Conservation (phyloP, 2,329 filamentous ascomycete genomes). For the Alternaria hordeiaustralica region DNA sequence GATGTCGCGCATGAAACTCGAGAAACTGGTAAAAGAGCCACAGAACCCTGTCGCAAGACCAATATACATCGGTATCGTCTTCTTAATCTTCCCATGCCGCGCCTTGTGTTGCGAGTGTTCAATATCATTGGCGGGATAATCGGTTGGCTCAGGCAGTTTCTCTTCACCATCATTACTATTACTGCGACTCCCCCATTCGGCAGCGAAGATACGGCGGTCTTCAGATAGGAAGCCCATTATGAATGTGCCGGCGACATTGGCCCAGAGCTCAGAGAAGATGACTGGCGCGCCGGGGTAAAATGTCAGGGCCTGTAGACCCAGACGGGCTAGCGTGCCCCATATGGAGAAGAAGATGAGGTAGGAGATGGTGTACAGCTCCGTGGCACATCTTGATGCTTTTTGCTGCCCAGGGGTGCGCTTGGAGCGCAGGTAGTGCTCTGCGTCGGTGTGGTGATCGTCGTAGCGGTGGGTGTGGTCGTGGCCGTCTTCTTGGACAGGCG, state of each 20-base stretch:
- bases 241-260: slow-evolving; percentile 82
- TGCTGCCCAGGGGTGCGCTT: slow-evolving; percentile 17
- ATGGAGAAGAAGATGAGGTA: slow-evolving; percentile 87
- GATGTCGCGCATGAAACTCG: slow-evolving; percentile 78
- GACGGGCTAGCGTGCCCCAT: slow-evolving; percentile 79
- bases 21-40: slow-evolving; percentile 89
- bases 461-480: not conserved
- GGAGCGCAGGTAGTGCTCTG: slow-evolving; percentile 16
- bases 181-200: slow-evolving; percentile 64
- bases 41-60: slow-evolving; percentile 87
- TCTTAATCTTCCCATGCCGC: slow-evolving; percentile 66
- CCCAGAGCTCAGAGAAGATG: slow-evolving; percentile 79
- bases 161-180: slow-evolving; percentile 8
- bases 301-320: slow-evolving; percentile 81
- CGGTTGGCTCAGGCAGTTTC: slow-evolving; percentile 26
- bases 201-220: slow-evolving; percentile 75
- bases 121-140: not conserved
- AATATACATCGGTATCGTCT: slow-evolving; percentile 86
- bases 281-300: slow-evolving; percentile 79
- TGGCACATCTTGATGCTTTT: slow-evolving; percentile 40
- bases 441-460: not conserved
- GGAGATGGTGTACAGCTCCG: slow-evolving; percentile 69
- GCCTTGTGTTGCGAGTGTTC: slow-evolving; percentile 23
- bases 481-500: slow-evolving; percentile 6
- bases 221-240: slow-evolving; percentile 86